Evolutionary conservation across 345 rosid genomes (phyloP).

Genomic region (Nephelium lappaceum): DNA sequence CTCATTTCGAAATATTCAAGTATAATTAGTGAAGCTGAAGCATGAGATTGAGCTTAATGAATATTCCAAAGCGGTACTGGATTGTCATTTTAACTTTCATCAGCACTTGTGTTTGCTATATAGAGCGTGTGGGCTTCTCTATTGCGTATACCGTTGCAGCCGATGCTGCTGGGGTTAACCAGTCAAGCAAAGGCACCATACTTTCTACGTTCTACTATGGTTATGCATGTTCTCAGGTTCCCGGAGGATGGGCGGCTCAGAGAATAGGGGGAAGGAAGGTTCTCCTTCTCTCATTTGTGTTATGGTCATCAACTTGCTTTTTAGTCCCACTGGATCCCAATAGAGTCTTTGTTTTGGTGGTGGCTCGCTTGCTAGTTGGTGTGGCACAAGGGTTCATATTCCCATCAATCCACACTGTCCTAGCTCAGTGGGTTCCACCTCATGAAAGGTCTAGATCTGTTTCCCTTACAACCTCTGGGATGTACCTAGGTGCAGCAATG

Average conservation of each 20-base stretch:
- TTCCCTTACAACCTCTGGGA: constrained; percentile 92
- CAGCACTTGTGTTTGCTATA: constrained; percentile 84
- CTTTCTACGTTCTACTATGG: constrained; percentile 91
- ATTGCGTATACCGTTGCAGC: constrained; percentile 92
- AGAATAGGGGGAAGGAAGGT: constrained; percentile 85
- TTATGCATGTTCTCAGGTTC: constrained; percentile 93
- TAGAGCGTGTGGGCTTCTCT: constrained; percentile 97
- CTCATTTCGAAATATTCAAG: constrained; percentile 19
- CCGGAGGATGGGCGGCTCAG: constrained; percentile 99
- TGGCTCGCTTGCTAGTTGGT: constrained; percentile 94
- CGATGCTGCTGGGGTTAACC: constrained; percentile 85
- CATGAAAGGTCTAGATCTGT: constrained; percentile 96
- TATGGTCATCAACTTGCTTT: constrained; percentile 93
- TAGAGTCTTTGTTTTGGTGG: constrained; percentile 55
- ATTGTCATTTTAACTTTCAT: constrained; percentile 85
- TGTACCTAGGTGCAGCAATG: constrained; percentile 97
- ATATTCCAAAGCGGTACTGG: constrained; percentile 75
- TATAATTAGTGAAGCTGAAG: constrained; percentile 28
- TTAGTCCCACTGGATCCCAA: constrained; percentile 84
- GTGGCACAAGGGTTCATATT: constrained; percentile 98
- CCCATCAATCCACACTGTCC: constrained; percentile 93
- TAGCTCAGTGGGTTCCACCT: constrained; percentile 99
- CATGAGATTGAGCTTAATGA: constrained; percentile 61
- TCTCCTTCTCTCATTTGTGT: constrained; percentile 81
- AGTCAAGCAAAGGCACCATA: constrained; percentile 87